phyloP scores from a whole-genome alignment of 768 basidiomycete genomes.

The Mycena pura region DNA sequence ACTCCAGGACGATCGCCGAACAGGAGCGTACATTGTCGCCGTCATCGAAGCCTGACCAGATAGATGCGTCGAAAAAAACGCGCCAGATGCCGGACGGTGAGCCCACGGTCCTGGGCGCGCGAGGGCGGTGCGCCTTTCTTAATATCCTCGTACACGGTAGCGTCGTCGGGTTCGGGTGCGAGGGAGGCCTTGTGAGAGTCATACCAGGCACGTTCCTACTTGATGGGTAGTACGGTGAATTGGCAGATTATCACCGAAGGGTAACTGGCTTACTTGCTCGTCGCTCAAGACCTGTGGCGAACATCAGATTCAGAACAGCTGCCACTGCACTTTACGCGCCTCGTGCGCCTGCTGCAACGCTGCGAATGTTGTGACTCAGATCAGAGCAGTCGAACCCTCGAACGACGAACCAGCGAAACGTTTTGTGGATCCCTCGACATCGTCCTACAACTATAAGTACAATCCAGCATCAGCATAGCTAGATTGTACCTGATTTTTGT shows the following conservation, averaged over 20 bases:
- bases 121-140: slow-evolving; percentile 68
- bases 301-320: background rate
- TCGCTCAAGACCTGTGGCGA: slow-evolving; percentile 81
- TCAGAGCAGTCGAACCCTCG: no score
- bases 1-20: background rate
- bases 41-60: slow-evolving; percentile 74
- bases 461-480: background rate
- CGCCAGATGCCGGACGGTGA: slow-evolving; percentile 81
- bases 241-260: background rate
- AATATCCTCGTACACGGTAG: slow-evolving; percentile 86
- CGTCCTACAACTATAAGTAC: slow-evolving; percentile 41
- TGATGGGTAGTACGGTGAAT: slow-evolving; percentile 35
- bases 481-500: slow-evolving; percentile 69
- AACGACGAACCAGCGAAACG: no score
- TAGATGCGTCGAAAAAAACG: slow-evolving; percentile 81
- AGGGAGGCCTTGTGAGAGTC: slow-evolving; percentile 89
- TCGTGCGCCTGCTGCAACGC: slow-evolving; percentile 95
- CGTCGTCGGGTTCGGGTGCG: slow-evolving; percentile 81
- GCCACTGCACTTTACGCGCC: slow-evolving; percentile 50
- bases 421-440: slow-evolving; percentile 85
- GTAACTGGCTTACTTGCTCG: slow-evolving; percentile 73
- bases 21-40: slow-evolving; percentile 52
- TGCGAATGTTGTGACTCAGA: no score
- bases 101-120: slow-evolving; percentile 68
- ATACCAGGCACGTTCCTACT: slow-evolving; percentile 98